A percentile compares a stretch with the other conserved stretches of the same genome.
phyloP scores from a whole-genome alignment of 1,284 basidiomycete genomes.

The Apiotrichum laibachii region DNA sequence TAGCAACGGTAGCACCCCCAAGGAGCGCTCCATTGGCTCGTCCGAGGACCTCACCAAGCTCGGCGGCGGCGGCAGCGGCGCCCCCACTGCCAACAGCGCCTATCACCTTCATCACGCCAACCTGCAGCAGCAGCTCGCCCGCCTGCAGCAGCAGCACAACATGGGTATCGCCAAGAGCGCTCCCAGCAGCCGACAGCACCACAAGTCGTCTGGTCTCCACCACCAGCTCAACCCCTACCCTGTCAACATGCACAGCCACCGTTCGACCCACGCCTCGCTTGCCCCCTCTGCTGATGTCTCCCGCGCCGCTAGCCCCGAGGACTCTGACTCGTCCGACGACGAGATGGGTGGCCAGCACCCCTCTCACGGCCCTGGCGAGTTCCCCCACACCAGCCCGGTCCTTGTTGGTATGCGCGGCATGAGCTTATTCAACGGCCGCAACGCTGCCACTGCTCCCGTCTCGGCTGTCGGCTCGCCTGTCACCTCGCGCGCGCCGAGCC shows the following conservation, averaged over 20 bases:
- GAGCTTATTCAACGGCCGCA: constrained; percentile 45
- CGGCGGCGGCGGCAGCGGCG: constrained; percentile 12
- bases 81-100: constrained; percentile 15
- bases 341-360: constrained; percentile 24
- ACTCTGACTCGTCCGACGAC: constrained; percentile 48
- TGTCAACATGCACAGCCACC: constrained; percentile 39
- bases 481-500: constrained; percentile 41
- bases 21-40: constrained; percentile 40
- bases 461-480: constrained; percentile 42
- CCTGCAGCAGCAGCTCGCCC: constrained; percentile 38
- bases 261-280: constrained; percentile 25
- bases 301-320: constrained; percentile 40
- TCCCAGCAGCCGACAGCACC: constrained; percentile 11
- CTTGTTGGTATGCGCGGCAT: constrained; percentile 70
- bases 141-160: constrained; percentile 42
- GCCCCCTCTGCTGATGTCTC: constrained; percentile 43
- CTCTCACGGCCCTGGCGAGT: constrained; percentile 4
- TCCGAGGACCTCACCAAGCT: constrained; percentile 38
- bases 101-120: constrained; percentile 42
- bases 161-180: constrained; percentile 3
- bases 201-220: constrained; percentile 13
- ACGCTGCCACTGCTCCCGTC: constrained; percentile 47
- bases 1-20: constrained; percentile 44
- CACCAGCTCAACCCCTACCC: constrained; percentile 43
- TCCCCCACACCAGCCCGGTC: constrained; percentile 58